Base-by-base conservation (phyloP, 2,329 filamentous ascomycete species). In the Cytospora piceae region DNA sequence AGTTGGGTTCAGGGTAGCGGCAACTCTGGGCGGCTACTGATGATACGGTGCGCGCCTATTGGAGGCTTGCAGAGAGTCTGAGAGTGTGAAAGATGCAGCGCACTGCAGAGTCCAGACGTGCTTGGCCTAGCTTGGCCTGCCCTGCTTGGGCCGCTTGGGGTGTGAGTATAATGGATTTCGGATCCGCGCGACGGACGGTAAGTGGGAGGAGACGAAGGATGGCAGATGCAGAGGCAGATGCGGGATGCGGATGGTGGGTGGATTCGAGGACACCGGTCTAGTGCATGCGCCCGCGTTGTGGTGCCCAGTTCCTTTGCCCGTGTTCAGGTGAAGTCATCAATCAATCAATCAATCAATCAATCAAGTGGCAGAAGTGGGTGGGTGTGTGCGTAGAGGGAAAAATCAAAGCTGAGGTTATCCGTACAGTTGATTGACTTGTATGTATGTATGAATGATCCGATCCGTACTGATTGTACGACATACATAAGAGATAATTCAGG, bases 211-310 rank as follows among this genome's bases (percentile, higher is more conserved):
- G 46, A 49, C 46, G n/a, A 49, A 24, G 46, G n/a, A 49, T 42
- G 3, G 15, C 39, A 49, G 31, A 56, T 52, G 57, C 57, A 24
- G 27, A 59, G 29, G 57, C 57, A 46, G 57, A 24, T 58, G 55
- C n/a, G 32, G 29, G 22, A 49, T 60, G 58, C 29, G 24, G 58
- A 22, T 49, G n/a, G 20, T 3, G 11, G n/a, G n/a, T 49, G n/a
- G 17, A 49, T 37, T 37, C 34, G 34, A 37, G 8, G n/a, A 24
- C 11, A n/a, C 39, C 39, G n/a, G 8, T 24, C 22, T 24, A 14
- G 46, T 49, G 42, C 42, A 46, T 46, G 42, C 42, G 42, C 42
- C 42, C 42, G 42, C 42, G 20, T 9, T 15, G 46, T 22, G n/a
- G 46, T 42, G 39, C 39, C 17, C 39, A 20, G 17, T 15, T 11